A percentile compares a stretch with the other conserved stretches of the same genome.
These are phyloP conservation scores for Syzygium malaccense DNA, from an alignment of 441 rosid genomes.

Conservation along the genomic window DNA sequence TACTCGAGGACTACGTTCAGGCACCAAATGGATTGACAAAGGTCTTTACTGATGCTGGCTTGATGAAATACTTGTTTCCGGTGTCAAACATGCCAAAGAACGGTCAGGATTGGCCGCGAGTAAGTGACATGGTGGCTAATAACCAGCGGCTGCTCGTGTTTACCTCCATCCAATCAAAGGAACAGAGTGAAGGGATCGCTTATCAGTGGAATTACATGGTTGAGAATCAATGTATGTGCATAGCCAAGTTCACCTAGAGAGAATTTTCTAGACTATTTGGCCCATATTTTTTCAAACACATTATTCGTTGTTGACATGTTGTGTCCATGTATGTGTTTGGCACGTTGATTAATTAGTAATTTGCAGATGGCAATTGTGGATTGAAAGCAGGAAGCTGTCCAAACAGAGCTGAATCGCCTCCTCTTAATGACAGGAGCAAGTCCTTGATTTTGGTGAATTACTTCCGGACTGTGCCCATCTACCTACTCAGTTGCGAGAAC, in stretches of 20 bases:
- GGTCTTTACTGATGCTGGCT: slow-evolving; percentile 57
- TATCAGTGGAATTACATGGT: slow-evolving; percentile 91
- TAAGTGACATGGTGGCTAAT: slow-evolving; percentile 61
- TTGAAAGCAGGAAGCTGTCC: slow-evolving; percentile 34
- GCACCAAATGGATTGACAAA: slow-evolving; percentile 57
- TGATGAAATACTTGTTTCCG: slow-evolving; percentile 81
- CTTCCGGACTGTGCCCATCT: slow-evolving; percentile 25
- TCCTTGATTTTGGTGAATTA: slow-evolving; percentile 43
- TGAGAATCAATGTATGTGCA: slow-evolving; percentile 77
- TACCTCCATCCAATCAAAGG: slow-evolving; percentile 63
- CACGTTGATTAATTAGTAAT: background rate
- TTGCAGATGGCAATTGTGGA: slow-evolving; percentile 63
- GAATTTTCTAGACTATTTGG: background rate
- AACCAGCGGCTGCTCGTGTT: slow-evolving; percentile 72
- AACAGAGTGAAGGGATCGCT: slow-evolving; percentile 70
- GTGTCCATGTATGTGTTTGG: background rate
- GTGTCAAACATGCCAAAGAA: slow-evolving; percentile 52
- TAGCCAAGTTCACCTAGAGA: background rate
- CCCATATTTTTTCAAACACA: background rate
- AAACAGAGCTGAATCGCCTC: slow-evolving; percentile 33
- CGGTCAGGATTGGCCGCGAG: slow-evolving; percentile 80
- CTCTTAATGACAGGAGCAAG: slow-evolving; percentile 30
- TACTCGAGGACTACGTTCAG: slow-evolving; percentile 78
- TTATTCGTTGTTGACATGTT: background rate
- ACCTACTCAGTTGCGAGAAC: slow-evolving; percentile 14